phyloP scores from a whole-genome alignment of 2,329 filamentous ascomycete species.

The Colletotrichum horii region DNA sequence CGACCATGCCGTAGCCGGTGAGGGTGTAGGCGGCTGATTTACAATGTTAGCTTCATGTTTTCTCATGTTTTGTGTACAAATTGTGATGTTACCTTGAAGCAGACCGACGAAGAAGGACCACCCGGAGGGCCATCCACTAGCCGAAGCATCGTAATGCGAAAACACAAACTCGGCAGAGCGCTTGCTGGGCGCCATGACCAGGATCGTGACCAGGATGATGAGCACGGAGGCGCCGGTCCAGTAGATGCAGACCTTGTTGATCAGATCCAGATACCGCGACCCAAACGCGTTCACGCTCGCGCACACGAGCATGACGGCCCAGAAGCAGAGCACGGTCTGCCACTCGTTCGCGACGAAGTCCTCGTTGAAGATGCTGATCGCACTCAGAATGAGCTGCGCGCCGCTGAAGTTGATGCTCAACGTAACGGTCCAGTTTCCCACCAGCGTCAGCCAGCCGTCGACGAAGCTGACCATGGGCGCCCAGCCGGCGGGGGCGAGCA shows the following conservation, averaged over 20 bases:
- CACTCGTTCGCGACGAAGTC: slow-evolving; percentile 70
- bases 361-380: slow-evolving; percentile 73
- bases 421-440: slow-evolving; percentile 74
- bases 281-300: slow-evolving; percentile 70
- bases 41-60: not conserved
- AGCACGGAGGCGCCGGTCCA: slow-evolving; percentile 72
- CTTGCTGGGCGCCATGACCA: slow-evolving; percentile 63
- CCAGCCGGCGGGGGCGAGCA: slow-evolving; percentile 69
- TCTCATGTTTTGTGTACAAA: not conserved
- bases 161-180: slow-evolving; percentile 70
- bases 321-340: slow-evolving; percentile 75
- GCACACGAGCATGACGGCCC: slow-evolving; percentile 72
- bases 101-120: slow-evolving; percentile 78
- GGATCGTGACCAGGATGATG: slow-evolving; percentile 52
- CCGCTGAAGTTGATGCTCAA: slow-evolving; percentile 74
- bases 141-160: slow-evolving; percentile 68
- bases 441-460: slow-evolving; percentile 73
- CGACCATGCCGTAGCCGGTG: slow-evolving; percentile 74
- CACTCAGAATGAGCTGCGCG: slow-evolving; percentile 61
- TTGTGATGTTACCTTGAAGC: slow-evolving; percentile 53
- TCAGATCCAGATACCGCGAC: slow-evolving; percentile 63
- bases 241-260: slow-evolving; percentile 76
- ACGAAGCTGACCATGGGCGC: slow-evolving; percentile 72
- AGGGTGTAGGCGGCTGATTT: slow-evolving; percentile 59
- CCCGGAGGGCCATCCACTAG: slow-evolving; percentile 69